A percentile compares a stretch with the other conserved stretches of the same genome.
Evolutionary conservation across 208 protist genomes (phyloP).

Genomic region (Acanthamoeba triangularis): DNA sequence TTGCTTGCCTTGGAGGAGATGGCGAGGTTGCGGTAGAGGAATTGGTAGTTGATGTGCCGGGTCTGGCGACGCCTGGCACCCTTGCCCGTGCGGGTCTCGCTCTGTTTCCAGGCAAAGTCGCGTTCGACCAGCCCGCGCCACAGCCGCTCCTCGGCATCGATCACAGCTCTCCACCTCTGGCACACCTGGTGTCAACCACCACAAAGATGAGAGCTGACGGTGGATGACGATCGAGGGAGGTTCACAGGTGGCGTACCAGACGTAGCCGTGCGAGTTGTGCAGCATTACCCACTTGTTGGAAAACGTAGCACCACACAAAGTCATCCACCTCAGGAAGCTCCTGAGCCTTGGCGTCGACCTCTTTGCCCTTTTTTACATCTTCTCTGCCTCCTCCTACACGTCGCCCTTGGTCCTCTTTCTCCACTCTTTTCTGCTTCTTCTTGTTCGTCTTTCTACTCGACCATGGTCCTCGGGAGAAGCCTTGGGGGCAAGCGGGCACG

Average conservation of each 20-base stretch:
- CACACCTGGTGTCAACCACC: not conserved
- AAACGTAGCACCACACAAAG: not conserved
- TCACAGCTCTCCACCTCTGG: not conserved
- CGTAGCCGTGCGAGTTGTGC: not conserved
- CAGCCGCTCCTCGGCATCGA: not conserved
- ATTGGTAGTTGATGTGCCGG: not conserved
- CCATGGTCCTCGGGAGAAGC: not conserved
- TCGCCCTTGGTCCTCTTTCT: not conserved
- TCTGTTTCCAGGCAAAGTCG: not conserved
- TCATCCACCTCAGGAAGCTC: not conserved
- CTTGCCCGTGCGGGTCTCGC: not conserved
- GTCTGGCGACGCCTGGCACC: not conserved
- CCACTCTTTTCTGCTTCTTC: not conserved
- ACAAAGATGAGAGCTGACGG: too few relatives aligned
- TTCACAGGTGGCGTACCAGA: not conserved
- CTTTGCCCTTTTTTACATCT: not conserved
- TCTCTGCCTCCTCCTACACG: too few relatives aligned
- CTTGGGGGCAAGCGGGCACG: not conserved
- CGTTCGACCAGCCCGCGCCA: not conserved
- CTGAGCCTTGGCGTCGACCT: not conserved
- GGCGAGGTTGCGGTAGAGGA: not conserved
- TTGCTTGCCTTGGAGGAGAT: not conserved
- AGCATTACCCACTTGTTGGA: not conserved
- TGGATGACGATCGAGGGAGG: not conserved
- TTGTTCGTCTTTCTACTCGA: not conserved